A percentile compares a stretch with the other conserved stretches of the same genome.
phyloP scores from a whole-genome alignment of 257 asterid genomes.

The Solanum tacnaense region DNA sequence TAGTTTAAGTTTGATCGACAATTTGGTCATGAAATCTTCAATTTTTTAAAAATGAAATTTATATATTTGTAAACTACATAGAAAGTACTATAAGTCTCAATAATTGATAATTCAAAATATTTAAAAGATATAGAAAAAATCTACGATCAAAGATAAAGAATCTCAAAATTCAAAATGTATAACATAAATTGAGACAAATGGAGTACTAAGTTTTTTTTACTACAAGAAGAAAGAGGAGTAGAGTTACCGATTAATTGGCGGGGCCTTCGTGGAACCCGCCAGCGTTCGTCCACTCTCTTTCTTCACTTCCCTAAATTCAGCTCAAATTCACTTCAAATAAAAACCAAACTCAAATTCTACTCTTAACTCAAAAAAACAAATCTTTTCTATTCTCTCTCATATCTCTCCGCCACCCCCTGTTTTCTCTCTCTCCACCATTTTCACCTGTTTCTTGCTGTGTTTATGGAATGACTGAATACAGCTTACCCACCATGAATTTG shows the following conservation, averaged over 20 bases:
- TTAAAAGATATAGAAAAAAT: too few species aligned
- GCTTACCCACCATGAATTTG: constrained; percentile 17
- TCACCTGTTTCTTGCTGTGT: background rate
- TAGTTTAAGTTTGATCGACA: too few species aligned
- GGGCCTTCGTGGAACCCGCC: constrained; percentile 30
- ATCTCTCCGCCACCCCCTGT: background rate
- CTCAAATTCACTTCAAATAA: constrained; percentile 37
- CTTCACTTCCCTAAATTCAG: constrained; percentile 13
- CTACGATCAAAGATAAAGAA: accelerated
- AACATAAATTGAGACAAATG: too few species aligned
- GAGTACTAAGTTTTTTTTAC: background rate
- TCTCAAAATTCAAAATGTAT: too few species aligned
- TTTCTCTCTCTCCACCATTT: background rate
- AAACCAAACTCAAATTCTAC: constrained; percentile 17
- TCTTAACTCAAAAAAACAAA: background rate
- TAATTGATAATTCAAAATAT: too few species aligned
- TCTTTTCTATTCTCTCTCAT: background rate
- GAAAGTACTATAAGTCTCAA: too few species aligned
- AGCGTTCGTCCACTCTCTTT: background rate
- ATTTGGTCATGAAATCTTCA: too few species aligned
- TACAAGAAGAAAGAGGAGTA: background rate
- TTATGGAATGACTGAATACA: constrained; percentile 14
- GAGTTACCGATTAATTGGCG: constrained; percentile 17
- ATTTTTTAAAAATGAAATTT: too few species aligned
- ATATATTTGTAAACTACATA: too few species aligned